Evolutionary conservation across 257 asterid species (phyloP).

Genomic region (Capsicum baccatum): DNA sequence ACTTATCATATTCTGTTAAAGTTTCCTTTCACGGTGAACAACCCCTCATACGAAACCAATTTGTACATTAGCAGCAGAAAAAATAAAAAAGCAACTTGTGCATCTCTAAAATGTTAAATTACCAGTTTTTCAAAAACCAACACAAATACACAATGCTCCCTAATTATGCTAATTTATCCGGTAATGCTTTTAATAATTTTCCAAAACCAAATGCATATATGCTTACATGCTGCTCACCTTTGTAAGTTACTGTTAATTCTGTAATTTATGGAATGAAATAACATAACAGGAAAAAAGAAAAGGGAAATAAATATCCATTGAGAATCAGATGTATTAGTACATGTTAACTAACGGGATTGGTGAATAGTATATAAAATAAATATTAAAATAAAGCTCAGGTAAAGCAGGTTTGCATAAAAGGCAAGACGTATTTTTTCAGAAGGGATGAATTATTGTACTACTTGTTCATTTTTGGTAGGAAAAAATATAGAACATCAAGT

Average conservation of each 20-base stretch:
- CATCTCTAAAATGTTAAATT: neutral
- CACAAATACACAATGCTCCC: too few species aligned
- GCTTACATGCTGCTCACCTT: neutral
- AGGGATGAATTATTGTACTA: neutral
- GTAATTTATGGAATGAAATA: neutral
- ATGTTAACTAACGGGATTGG: slow-evolving; percentile 9
- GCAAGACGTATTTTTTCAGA: slow-evolving; percentile 3
- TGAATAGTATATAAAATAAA: neutral
- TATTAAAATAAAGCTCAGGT: neutral
- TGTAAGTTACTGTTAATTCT: neutral
- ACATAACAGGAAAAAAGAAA: neutral
- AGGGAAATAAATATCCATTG: neutral
- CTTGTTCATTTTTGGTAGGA: slow-evolving; percentile 1
- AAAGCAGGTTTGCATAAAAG: slow-evolving; percentile 16
- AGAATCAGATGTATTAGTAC: neutral
- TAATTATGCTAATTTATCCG: too few species aligned
- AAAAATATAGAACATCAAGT: neutral
- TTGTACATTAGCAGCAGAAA: slow-evolving; percentile 4
- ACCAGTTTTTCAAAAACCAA: neutral
- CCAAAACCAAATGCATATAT: neutral
- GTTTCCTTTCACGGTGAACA: neutral
- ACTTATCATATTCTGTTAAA: slow-evolving; percentile 16
- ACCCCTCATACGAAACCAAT: slow-evolving; percentile 1
- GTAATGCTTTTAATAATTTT: neutral
- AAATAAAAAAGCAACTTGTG: neutral